Base-by-base conservation (phyloP, 2,329 filamentous ascomycete species). In the Chaetomiaceae sp. region DNA sequence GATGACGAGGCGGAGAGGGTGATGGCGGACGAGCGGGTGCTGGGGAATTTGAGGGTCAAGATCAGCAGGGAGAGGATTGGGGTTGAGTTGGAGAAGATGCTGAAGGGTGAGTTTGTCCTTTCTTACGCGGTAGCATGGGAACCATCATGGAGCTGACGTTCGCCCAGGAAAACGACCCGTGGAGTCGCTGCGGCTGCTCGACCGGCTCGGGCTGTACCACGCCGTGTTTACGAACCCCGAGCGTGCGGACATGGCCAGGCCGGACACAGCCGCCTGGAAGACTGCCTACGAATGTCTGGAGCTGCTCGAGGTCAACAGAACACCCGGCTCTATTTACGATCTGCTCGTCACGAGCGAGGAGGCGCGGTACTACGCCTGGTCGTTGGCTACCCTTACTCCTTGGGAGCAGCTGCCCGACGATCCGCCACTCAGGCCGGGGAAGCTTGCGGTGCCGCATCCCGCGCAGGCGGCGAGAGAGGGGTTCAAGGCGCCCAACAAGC, bases 1-100 rank as follows among this genome's bases (percentile, higher is more conserved):
- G 86, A 94, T 52, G 63, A 72, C 0, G 72, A 75, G 24, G 83
- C 85, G 0, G 78, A 85, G 59, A 61, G 70, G 34, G 83, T 79
- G 19, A 98, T 98, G 91, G 76, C 75, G 11, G 76, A 95, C 54
- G 62, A 69, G n/a, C 74, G 77, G n/a, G 93, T 98, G 39, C 76
- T 90, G 48, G 72, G 82, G 10, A 86, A 88, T 3, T 70, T 98
- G n/a, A 80, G 77, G 40, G 65, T 84, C 24, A 98, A 98, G 64
- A 97, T 98, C 56, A 96, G 87, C 59, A 81, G 89, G 45, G 93
- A 98, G 65, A 76, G 93, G 47, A 83, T 98, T 2, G 88, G 88
- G 0, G 77, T 84, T 4, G 93, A 98, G 62, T 59, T 96, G 3
- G 86, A 91, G 60, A 97, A 97, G 72, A 95, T 95, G 82, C 71